Conservation (phyloP, 352 stramenopile genomes). For the Pythium folliculosum region DNA sequence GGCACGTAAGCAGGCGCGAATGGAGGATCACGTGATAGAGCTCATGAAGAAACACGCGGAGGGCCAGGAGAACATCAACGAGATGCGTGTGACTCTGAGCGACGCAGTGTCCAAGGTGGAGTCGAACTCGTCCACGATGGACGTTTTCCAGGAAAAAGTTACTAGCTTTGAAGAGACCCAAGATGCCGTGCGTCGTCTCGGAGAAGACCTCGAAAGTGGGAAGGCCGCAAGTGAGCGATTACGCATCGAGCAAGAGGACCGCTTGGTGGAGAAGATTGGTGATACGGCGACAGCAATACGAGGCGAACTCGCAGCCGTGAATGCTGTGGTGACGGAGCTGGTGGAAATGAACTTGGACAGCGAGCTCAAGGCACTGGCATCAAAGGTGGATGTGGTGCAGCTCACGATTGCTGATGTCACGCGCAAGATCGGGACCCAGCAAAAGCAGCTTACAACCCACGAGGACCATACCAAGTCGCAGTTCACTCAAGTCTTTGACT, state of each 20-base stretch:
- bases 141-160: slow-evolving; percentile 49
- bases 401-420: slow-evolving; percentile 53
- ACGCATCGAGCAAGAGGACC: slow-evolving; percentile 54
- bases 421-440: slow-evolving; percentile 55
- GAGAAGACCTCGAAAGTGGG: slow-evolving; percentile 42
- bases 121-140: slow-evolving; percentile 28
- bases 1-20: slow-evolving; percentile 46
- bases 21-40: slow-evolving; percentile 65
- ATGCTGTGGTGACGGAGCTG: slow-evolving; percentile 50
- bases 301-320: slow-evolving; percentile 52
- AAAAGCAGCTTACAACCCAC: slow-evolving; percentile 53
- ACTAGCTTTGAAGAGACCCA: slow-evolving; percentile 64
- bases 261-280: slow-evolving; percentile 53
- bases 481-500: slow-evolving; percentile 67
- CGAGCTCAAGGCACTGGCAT: slow-evolving; percentile 52
- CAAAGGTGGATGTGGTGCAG: slow-evolving; percentile 58
- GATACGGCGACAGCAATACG: slow-evolving; percentile 52
- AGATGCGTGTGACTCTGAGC: slow-evolving; percentile 56
- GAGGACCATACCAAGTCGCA: slow-evolving; percentile 66
- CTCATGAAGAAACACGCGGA: slow-evolving; percentile 53
- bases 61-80: slow-evolving; percentile 49
- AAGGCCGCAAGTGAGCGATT: slow-evolving; percentile 43
- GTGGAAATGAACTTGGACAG: slow-evolving; percentile 59
- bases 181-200: slow-evolving; percentile 40
- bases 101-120: slow-evolving; percentile 52